Conservation (phyloP, 371 early-diverging fungal genomes). For the Syncephalastrum sp. region DNA sequence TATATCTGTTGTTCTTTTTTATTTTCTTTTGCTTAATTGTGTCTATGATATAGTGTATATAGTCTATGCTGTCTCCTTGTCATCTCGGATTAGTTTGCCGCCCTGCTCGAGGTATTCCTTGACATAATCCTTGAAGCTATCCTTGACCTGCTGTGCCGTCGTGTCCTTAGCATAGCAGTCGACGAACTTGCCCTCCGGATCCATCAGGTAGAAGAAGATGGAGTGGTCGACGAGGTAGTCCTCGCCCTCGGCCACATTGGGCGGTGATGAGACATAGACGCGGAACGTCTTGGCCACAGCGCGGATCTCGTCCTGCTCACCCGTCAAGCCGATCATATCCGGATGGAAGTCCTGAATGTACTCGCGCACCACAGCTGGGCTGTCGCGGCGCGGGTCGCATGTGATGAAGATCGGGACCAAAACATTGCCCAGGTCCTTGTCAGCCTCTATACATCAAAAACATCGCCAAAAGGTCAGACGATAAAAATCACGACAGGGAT, state of each 20-base stretch:
- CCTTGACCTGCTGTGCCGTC: constrained; percentile 57
- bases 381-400: constrained; percentile 95
- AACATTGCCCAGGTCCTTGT: constrained; percentile 55
- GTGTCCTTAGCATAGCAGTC: constrained; percentile 87
- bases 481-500: not conserved
- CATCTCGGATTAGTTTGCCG: constrained; percentile 26
- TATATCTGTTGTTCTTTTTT: constrained; percentile 1
- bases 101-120: constrained; percentile 44
- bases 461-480: constrained; percentile 8
- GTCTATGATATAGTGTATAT: not conserved
- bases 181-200: constrained; percentile 88
- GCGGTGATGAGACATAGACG: constrained; percentile 89
- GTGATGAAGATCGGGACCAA: constrained; percentile 94
- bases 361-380: constrained; percentile 76
- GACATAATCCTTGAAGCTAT: constrained; percentile 61
- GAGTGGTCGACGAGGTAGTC: constrained; percentile 98
- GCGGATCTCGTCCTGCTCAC: constrained; percentile 80
- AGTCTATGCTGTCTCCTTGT: constrained; percentile 1
- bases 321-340: constrained; percentile 90
- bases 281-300: constrained; percentile 89
- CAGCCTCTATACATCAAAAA: constrained; percentile 17
- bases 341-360: constrained; percentile 95
- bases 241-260: constrained; percentile 80
- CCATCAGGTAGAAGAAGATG: constrained; percentile 96
- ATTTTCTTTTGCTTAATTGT: constrained; percentile 1